These are phyloP conservation scores for Candida sp. DNA, from an alignment of 1,139 yeast species.

Conservation along the genomic window DNA sequence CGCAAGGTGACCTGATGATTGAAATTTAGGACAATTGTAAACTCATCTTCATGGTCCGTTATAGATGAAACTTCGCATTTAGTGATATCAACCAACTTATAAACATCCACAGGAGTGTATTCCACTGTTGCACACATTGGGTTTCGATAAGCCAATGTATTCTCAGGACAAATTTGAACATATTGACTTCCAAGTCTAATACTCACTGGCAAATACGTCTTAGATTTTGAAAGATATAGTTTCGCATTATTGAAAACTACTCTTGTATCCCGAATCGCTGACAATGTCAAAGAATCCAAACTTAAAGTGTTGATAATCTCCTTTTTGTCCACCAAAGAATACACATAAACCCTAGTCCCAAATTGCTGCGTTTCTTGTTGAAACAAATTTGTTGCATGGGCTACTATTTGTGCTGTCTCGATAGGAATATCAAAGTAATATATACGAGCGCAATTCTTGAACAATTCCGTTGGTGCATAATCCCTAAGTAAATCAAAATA, in stretches of 20 bases:
- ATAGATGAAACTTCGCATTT: slow-evolving; percentile 50
- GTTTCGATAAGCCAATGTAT: slow-evolving; percentile 19
- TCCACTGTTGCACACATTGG: slow-evolving; percentile 23
- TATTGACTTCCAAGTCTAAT: slow-evolving; percentile 69
- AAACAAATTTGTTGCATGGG: slow-evolving; percentile 17
- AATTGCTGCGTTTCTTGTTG: slow-evolving; percentile 10
- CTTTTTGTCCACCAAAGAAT: slow-evolving; percentile 47
- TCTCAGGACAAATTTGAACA: slow-evolving; percentile 52
- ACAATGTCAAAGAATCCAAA: slow-evolving; percentile 36
- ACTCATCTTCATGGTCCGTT: slow-evolving; percentile 45
- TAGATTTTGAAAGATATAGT: slow-evolving; percentile 36
- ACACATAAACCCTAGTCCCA: slow-evolving; percentile 25
- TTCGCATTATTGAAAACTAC: slow-evolving; percentile 60
- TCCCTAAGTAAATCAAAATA: slow-evolving; percentile 32
- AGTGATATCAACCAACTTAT: slow-evolving; percentile 46
- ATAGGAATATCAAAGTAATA: slow-evolving; percentile 62
- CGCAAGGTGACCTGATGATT: slow-evolving; percentile 48
- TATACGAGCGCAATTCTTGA: slow-evolving; percentile 51
- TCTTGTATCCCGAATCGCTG: slow-evolving; percentile 50
- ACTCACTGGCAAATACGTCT: slow-evolving; percentile 45
- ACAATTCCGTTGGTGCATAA: slow-evolving; percentile 47
- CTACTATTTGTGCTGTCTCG: slow-evolving; percentile 33
- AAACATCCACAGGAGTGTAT: slow-evolving; percentile 50
- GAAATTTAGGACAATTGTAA: slow-evolving; percentile 51
- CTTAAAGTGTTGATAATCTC: slow-evolving; percentile 50